Evolutionary conservation across 306 rosid species (phyloP), one percentile per base, ranked within the genome.

Genomic region (Trifolium pratense): DNA sequence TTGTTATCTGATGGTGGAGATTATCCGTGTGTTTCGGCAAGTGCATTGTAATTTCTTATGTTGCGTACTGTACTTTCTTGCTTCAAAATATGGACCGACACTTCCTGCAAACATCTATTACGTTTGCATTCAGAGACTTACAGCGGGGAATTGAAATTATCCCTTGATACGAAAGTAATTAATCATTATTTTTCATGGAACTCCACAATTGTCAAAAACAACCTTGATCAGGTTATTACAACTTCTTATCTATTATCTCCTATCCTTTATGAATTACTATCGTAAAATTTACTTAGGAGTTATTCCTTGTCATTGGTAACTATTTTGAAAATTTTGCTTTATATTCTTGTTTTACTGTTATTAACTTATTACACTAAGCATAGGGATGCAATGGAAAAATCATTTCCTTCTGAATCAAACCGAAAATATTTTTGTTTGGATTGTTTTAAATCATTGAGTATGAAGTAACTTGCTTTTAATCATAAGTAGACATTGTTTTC

Each of bases 1-100:
- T 83, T 93, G 34, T 96, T 93, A 72, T 96, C 96, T 34, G 84
- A 83, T 29, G 82, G 92, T 32, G 73, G 83, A 64, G 66, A 68
- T 61, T 66, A 45, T 62, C 61, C 84, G 62, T 57, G 40, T 72
- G 62, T 80, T 72, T 64, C 71, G 5, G 70, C 71, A 68, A 68
- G 71, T 39, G 68, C 64, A 49, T 80, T 21, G 59, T 76, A 36
- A 40, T 58, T 65, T 66, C 23, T 34, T 65, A 70, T 14, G 20
- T 57, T 53, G 37, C 29, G 23, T 21, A 9, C 31, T 55, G 52
- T 67, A 45, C 58, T 17, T 12, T 21, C 67, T 51, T 51, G 25
- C 45, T 5, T 11, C 62, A 59, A 64, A 62, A 11, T 45, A 18
- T 7, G 12, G 65, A 23, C 66, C 6, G 57, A 48, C 56, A 26